Evolutionary conservation across 768 basidiomycete species (phyloP), one percentile per base, ranked within the genome.

Genomic region (Astraeus odoratus): DNA sequence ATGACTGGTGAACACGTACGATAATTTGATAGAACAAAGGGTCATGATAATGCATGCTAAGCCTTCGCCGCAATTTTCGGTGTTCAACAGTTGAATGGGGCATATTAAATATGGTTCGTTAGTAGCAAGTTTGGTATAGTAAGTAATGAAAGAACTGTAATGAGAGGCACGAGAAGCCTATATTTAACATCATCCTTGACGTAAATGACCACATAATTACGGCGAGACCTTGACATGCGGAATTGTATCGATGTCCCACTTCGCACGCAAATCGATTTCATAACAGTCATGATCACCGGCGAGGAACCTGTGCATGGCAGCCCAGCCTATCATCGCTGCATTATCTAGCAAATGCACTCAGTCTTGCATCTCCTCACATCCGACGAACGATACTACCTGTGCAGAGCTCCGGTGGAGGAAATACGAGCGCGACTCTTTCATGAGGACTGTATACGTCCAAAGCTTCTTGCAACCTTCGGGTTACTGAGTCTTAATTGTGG

Each of bases 261-360:
- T 84, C 13, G 86, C 67, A 25, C 73, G 67, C 6, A 83, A 65
- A 18, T 74, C 74, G 12, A 86, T 70, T 19, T 72, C 68, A 51
- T 83, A 89, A 7, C 74, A 68, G 54, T 84, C 84, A 35, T 73
- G 65, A 46, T 83, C 80, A 3, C 68, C 68, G 1, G 67, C 67
- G 20, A 84, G 70, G 50, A 96, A 86, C 10, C 92, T 78, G 54
- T 83, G 67, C 75, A 94, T 84, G 0, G 88, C 83, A 3, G 93
- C 86, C 87, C 86, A 95, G 2, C 78, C 95, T 52, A 97, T 88
- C 95, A 98, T 98, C 8, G 79, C 94, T 1, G 95, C 95, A 61
- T 97, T 98, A 56, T 97, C 95, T 94, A 51, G 18, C 19, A 27
- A 18, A 37, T 10, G 30, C 19, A 34, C 42, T 12, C 42, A 4